Evolutionary conservation across 345 rosid genomes (phyloP).

Genomic region (Brassica cretica): DNA sequence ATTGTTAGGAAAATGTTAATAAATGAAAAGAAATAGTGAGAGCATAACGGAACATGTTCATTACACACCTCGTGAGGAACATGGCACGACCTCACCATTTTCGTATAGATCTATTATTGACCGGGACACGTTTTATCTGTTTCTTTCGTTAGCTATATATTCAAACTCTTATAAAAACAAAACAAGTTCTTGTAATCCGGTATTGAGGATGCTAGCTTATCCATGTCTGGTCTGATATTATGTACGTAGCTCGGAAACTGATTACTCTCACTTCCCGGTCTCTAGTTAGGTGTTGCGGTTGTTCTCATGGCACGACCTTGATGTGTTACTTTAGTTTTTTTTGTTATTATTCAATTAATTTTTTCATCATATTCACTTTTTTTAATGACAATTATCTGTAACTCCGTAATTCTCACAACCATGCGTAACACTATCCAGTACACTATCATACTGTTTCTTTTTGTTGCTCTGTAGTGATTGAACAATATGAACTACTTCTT

Average conservation of each 20-base stretch:
- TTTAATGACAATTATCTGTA: too few species aligned
- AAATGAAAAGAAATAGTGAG: neutral
- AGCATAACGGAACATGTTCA: slow-evolving; percentile 29
- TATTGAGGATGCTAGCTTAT: neutral
- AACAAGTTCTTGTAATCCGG: neutral
- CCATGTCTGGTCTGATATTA: neutral
- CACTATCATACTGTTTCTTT: neutral
- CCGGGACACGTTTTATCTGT: neutral
- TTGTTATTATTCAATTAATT: neutral
- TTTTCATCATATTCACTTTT: too few species aligned
- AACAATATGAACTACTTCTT: neutral
- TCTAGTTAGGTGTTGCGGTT: neutral
- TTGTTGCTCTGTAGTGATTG: neutral
- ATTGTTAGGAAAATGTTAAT: neutral
- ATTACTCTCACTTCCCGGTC: neutral
- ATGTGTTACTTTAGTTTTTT: neutral
- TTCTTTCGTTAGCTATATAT: neutral
- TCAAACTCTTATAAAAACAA: neutral
- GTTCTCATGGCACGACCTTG: neutral
- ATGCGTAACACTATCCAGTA: too few species aligned
- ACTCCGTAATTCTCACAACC: neutral
- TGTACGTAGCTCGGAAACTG: neutral
- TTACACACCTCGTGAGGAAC: slow-evolving; percentile 27
- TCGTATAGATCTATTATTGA: neutral
- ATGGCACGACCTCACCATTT: slow-evolving; percentile 40